These are phyloP conservation scores for Simplicillium aogashimaense DNA, from an alignment of 2,329 filamentous ascomycete genomes.

Conservation along the genomic window DNA sequence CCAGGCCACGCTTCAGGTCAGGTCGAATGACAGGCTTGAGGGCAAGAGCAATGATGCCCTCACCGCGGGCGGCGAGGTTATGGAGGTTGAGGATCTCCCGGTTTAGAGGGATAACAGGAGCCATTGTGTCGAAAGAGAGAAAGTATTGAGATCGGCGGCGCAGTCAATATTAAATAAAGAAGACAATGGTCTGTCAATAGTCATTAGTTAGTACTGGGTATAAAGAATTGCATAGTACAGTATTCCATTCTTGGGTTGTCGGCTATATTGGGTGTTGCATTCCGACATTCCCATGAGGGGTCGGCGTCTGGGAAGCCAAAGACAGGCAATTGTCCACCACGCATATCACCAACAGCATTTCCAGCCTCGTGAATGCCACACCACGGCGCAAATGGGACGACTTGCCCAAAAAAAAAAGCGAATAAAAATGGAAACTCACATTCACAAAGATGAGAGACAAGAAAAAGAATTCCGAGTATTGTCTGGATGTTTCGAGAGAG, in stretches of 20 bases:
- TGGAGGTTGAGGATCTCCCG: neutral
- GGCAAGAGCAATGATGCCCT: neutral
- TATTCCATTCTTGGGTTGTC: conserved; percentile 1
- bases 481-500: conserved; percentile 4
- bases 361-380: neutral
- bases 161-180: conserved; percentile 10
- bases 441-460: neutral
- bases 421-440: neutral
- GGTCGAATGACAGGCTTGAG: conserved; percentile 3
- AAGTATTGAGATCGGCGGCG: conserved; percentile 8
- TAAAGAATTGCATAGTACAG: conserved; percentile 6
- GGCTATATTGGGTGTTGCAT: neutral
- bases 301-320: neutral
- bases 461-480: neutral
- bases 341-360: too few relatives aligned
- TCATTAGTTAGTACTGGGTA: conserved; percentile 10
- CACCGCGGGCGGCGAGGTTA: conserved; percentile 1
- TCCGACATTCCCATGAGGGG: neutral
- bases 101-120: conserved; percentile 2
- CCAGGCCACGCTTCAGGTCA: conserved; percentile 5
- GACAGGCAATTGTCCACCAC: conserved; percentile 1
- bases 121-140: conserved; percentile 5
- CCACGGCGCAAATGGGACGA: neutral
- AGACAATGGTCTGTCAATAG: conserved; percentile 8
- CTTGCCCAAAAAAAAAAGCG: neutral